phyloP scores from a whole-genome alignment of 352 stramenopile species.

The Phytophthora citricola region DNA sequence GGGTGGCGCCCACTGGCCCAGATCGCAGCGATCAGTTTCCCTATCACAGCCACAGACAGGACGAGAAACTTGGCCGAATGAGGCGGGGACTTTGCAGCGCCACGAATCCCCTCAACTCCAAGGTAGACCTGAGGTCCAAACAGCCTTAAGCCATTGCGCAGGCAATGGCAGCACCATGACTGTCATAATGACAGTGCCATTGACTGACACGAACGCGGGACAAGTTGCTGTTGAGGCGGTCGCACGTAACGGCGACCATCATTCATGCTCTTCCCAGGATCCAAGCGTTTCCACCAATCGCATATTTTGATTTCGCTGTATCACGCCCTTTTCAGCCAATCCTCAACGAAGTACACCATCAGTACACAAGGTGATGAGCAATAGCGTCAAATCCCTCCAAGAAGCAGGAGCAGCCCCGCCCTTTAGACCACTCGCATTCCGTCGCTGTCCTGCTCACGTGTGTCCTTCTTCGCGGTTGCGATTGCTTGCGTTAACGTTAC shows the following conservation, averaged over 20 bases:
- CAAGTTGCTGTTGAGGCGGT: neutral
- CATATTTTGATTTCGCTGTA: neutral
- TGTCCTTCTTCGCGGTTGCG: neutral
- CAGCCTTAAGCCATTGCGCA: neutral
- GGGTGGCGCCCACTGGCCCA: too few species aligned
- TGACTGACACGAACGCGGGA: too few species aligned
- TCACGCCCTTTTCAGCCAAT: constrained; percentile 17
- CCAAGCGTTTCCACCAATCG: constrained; percentile 7
- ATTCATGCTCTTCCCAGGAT: neutral
- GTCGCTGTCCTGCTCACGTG: neutral
- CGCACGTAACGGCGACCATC: neutral
- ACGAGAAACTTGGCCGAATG: neutral
- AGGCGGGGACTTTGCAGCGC: neutral
- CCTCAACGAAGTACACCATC: constrained; percentile 4
- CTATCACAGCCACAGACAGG: constrained; percentile 1
- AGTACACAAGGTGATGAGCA: constrained; percentile 13
- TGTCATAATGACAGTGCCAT: too few species aligned
- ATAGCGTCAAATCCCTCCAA: constrained; percentile 24
- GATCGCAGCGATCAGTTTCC: neutral
- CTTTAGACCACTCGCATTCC: constrained; percentile 4
- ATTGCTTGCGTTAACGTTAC: neutral
- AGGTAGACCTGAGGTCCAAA: too few species aligned
- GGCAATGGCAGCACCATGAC: neutral
- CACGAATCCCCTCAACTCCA: too few species aligned
- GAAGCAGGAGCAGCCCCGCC: neutral